Evolutionary conservation across 495 filamentous ascomycete species (phyloP).

Genomic region (Parmelia sp.): DNA sequence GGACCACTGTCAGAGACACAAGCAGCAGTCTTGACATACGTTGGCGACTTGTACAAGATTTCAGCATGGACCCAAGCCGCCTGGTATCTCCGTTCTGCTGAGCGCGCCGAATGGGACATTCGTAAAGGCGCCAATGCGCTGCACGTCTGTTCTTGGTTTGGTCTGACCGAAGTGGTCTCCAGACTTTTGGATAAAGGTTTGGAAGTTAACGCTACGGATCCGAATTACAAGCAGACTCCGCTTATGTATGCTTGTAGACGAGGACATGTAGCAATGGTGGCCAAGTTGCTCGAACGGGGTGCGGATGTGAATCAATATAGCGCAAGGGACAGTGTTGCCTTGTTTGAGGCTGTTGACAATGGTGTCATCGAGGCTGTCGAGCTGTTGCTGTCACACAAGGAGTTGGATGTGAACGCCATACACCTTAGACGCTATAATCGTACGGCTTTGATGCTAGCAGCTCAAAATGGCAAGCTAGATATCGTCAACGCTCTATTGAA

Average conservation of each 20-base stretch:
- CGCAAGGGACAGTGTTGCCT: slow-evolving; percentile 20
- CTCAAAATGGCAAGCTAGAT: background rate
- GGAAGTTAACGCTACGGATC: slow-evolving; percentile 23
- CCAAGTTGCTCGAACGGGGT: slow-evolving; percentile 22
- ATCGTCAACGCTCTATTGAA: slow-evolving; percentile 14
- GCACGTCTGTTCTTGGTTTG: slow-evolving; percentile 31
- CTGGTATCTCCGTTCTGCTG: slow-evolving; percentile 25
- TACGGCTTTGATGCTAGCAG: slow-evolving; percentile 15
- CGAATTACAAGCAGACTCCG: slow-evolving; percentile 27
- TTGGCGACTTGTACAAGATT: slow-evolving; percentile 18
- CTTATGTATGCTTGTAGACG: slow-evolving; percentile 30
- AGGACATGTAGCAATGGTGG: slow-evolving; percentile 23
- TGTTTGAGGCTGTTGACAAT: slow-evolving; percentile 26
- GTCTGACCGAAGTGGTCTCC: slow-evolving; percentile 18
- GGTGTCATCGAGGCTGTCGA: slow-evolving; percentile 6
- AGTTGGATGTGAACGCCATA: slow-evolving; percentile 13
- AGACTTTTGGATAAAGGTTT: slow-evolving; percentile 11
- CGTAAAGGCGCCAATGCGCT: slow-evolving; percentile 25
- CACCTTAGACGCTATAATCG: slow-evolving; percentile 2
- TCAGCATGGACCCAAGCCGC: slow-evolving; percentile 28
- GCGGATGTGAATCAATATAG: slow-evolving; percentile 25
- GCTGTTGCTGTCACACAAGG: slow-evolving; percentile 4
- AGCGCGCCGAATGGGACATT: slow-evolving; percentile 29
- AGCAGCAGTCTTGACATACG: slow-evolving; percentile 15
- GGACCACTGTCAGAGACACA: slow-evolving; percentile 8